Base-by-base conservation (phyloP, 2,329 filamentous ascomycete species). In the Aspergillus aculeatinus region DNA sequence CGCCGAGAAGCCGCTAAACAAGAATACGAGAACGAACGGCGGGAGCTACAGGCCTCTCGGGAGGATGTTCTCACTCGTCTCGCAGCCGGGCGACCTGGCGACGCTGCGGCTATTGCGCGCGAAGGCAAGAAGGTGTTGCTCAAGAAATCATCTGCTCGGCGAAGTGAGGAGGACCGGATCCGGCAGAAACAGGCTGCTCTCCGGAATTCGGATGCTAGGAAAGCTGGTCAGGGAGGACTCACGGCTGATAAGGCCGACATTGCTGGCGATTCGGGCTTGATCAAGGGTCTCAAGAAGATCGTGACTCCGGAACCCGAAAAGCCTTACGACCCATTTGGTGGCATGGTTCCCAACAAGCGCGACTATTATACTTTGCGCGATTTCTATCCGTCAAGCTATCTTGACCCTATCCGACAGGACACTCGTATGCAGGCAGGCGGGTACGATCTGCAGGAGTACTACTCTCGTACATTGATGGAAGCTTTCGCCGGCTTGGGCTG, bases 401-500 rank as follows among this genome's bases (percentile, higher is more conserved):
- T 96, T 56, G 87, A 89, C 49, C 80, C 81, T 25, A 84, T 87
- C 33, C 85, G 87, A 59, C 84, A 85, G 47, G 88, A 93, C 71
- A 77, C 83, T 2, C 81, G 84, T 49, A 87, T 89, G 70, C 79
- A 84, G 55, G 91, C 90, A 16, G 93, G 92, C 33, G 96, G 95
- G 0, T 98, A 96, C 76, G 88, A 89, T 68, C 80, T 94, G 48
- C 81, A 85, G 35, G 92, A 96, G 72, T 98, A 95, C 72, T 91
- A 92, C 69, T 82, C 87, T 7, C 83, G 93, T 25, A 88, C 91
- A 25, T 79, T 99, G 72, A 90, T 91, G 62, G 93, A 97, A 72
- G 92, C 94, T 0, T 98, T 97, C 77, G 87, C 91, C 0, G 95
- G 96, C 0, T 76, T 99, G 61, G 92, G 90, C 0, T 90, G 96